These are phyloP conservation scores for Cordyceps pruinosa DNA, from an alignment of 2,329 filamentous ascomycete species.

Conservation along the genomic window DNA sequence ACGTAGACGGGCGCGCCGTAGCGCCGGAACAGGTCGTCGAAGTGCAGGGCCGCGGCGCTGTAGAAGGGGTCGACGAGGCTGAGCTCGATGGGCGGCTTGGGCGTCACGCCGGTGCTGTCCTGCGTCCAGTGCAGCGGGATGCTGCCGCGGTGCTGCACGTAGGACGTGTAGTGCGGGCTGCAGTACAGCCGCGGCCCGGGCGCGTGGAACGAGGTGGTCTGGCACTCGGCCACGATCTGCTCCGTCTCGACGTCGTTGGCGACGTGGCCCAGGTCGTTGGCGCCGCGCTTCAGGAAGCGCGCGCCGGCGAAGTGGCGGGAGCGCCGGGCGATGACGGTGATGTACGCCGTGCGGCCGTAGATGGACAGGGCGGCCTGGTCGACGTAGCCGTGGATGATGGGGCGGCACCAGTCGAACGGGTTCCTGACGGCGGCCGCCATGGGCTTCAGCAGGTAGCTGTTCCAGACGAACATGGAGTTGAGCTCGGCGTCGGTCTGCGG, in stretches of 20 bases:
- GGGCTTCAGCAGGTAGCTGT: constrained; percentile 78
- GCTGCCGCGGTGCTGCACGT: constrained; percentile 92
- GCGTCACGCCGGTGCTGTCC: constrained; percentile 88
- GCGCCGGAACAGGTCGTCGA: constrained; percentile 86
- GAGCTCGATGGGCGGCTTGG: constrained; percentile 91
- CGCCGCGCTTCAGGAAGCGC: constrained; percentile 86
- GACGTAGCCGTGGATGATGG: constrained; percentile 93
- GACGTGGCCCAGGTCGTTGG: constrained; percentile 91
- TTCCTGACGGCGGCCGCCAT: constrained; percentile 64
- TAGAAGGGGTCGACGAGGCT: constrained; percentile 97
- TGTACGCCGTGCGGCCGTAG: constrained; percentile 82
- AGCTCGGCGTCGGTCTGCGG: constrained; percentile 57
- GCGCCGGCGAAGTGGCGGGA: constrained; percentile 93
- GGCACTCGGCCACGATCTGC: constrained; percentile 91
- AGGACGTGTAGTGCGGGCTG: constrained; percentile 89
- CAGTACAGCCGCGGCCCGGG: constrained; percentile 79
- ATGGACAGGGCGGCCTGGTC: constrained; percentile 79
- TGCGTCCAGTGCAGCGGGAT: constrained; percentile 98
- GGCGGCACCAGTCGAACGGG: constrained; percentile 91
- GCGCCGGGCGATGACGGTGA: constrained; percentile 86
- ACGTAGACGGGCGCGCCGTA: constrained; percentile 92
- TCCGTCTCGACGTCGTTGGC: constrained; percentile 99
- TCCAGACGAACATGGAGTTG: constrained; percentile 98
- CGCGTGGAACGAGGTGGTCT: constrained; percentile 92
- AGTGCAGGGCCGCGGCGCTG: constrained; percentile 84